Base-by-base conservation (phyloP, 2,329 filamentous ascomycete species). In the Leptographium lundbergii region DNA sequence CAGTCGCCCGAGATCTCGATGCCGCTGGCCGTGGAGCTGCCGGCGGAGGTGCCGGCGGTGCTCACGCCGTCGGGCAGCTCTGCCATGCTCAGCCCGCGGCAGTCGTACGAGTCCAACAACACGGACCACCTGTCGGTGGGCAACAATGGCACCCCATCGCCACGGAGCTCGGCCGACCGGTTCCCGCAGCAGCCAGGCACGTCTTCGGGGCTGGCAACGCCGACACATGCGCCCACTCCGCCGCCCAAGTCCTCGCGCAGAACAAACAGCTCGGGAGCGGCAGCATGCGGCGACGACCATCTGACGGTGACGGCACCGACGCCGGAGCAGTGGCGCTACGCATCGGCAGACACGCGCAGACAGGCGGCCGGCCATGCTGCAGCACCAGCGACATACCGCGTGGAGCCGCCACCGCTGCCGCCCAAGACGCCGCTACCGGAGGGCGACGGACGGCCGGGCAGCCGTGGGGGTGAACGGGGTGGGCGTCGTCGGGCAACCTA, bases 341-440 rank as follows among this genome's bases (percentile, higher is more conserved):
- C 72, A n/a, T 76, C 71, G 7, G 34, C 39, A 3, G 50, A 27
- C 27, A 32, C 4, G 32, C 13, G 39, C 22, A 36, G 34, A 27
- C 29, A 66, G 66, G 39, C 65, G 64, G 32, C 68, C 69, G 29
- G 67, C 5, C 48, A 24, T 11, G 48, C 13, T 10, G 17, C n/a
- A 24, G 27, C 24, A 9, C 36, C 17, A 1, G 10, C 29, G 17
- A 11, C 27, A 13, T 24, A 77, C 64, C 70, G 77, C 65, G 76
- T 80, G 29, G 81, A 81, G 60, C 84, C 87, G 4, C 88, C 88
- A 6, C 87, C 88, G 0, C 68, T 90, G 42, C 88, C 88, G 19
- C 88, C 88, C 11, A 91, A 92, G 71, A 90, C 86, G 1, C 87
- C 87, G 0, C 78, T 91, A 4, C 81, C 79, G 0, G 84, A 82